Evolutionary conservation across 345 rosid genomes (phyloP).

Genomic region (Hibiscus tridactylites): DNA sequence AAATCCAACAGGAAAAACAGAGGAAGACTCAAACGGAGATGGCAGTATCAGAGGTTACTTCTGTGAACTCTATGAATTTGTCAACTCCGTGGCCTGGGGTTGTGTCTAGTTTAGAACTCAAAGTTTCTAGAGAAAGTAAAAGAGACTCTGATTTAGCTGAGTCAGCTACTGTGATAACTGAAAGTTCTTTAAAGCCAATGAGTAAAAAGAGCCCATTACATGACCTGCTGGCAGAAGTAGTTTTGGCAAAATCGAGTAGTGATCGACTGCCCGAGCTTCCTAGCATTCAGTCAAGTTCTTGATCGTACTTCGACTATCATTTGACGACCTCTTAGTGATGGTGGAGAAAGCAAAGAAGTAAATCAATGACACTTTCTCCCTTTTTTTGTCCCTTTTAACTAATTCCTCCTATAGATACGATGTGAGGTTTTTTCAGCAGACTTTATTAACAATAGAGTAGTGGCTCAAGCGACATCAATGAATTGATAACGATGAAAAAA

Average conservation of each 20-base stretch:
- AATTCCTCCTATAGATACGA: too few relatives aligned
- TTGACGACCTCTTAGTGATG: neutral
- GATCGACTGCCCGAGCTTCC: too few relatives aligned
- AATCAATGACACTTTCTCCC: too few relatives aligned
- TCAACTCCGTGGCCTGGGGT: slow-evolving; percentile 78
- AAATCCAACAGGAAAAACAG: slow-evolving; percentile 92
- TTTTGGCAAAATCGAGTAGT: slow-evolving; percentile 35
- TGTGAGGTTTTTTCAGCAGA: too few relatives aligned
- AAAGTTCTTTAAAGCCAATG: slow-evolving; percentile 32
- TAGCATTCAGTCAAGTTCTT: too few relatives aligned
- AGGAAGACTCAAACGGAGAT: slow-evolving; percentile 55
- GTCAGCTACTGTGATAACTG: slow-evolving; percentile 29
- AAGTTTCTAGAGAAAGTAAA: slow-evolving; percentile 32
- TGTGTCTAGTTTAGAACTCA: slow-evolving; percentile 46
- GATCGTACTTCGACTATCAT: neutral
- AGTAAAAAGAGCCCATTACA: slow-evolving; percentile 63
- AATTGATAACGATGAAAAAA: too few relatives aligned
- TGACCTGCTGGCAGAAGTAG: slow-evolving; percentile 65
- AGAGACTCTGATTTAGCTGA: slow-evolving; percentile 35
- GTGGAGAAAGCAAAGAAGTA: too few relatives aligned
- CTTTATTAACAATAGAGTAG: too few relatives aligned
- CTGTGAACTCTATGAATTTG: slow-evolving; percentile 30
- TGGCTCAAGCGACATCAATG: too few relatives aligned
- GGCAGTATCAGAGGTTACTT: slow-evolving; percentile 38
- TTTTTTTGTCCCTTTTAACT: too few relatives aligned